Evolutionary conservation across 306 rosid genomes (phyloP).

Genomic region (Begonia fuchsioides): DNA sequence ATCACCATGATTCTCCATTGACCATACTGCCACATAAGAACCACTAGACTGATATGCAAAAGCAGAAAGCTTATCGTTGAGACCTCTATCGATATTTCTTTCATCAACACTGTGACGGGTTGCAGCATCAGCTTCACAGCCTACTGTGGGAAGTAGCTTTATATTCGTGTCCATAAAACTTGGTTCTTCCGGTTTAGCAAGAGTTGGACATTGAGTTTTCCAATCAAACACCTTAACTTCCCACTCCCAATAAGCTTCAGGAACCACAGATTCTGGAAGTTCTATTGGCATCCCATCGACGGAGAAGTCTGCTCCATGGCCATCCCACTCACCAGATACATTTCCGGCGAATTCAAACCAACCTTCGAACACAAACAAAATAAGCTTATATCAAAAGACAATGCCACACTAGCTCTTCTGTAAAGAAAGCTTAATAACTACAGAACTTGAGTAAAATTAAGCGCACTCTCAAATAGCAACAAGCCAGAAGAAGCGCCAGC

Average conservation of each 20-base stretch:
- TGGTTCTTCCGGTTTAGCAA: conserved; percentile 46
- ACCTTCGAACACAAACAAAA: conserved; percentile 18
- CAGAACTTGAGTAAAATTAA: too few species aligned
- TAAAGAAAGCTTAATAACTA: too few species aligned
- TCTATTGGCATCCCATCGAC: conserved; percentile 54
- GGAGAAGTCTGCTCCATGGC: conserved; percentile 77
- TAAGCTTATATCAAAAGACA: conserved; percentile 1
- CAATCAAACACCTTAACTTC: conserved; percentile 89
- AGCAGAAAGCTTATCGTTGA: conserved; percentile 21
- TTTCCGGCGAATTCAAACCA: conserved; percentile 73
- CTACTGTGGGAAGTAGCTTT: conserved; percentile 82
- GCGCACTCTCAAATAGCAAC: too few species aligned
- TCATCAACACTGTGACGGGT: conserved; percentile 50
- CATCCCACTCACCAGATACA: conserved; percentile 98
- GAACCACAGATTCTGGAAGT: conserved; percentile 79
- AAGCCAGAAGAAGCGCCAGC: too few species aligned
- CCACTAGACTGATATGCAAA: conserved; percentile 80
- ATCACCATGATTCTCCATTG: conserved; percentile 19
- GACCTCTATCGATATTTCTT: conserved; percentile 37
- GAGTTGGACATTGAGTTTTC: conserved; percentile 97
- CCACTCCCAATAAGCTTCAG: conserved; percentile 87
- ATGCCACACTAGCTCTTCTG: neutral
- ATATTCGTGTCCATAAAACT: conserved; percentile 44
- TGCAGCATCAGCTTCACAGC: conserved; percentile 97
- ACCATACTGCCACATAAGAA: conserved; percentile 66